These are phyloP conservation scores for Pyrenula aspistea DNA, from an alignment of 495 filamentous ascomycete genomes.

Conservation along the genomic window DNA sequence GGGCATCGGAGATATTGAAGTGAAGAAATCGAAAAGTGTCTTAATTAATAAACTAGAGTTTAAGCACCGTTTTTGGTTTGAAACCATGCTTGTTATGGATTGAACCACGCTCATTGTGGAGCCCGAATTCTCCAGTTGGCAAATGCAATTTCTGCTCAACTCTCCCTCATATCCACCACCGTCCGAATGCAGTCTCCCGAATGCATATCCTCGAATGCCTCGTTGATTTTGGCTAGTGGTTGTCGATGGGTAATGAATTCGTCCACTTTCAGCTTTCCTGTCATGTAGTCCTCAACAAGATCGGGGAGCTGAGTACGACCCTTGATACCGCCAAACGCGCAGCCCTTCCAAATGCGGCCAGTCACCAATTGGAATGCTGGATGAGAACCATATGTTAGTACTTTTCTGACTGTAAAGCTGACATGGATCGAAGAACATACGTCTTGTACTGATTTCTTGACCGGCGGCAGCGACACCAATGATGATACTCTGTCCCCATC, in stretches of 20 bases:
- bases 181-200: constrained; percentile 89
- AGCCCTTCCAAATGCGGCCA: constrained; percentile 93
- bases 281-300: constrained; percentile 83
- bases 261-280: constrained; percentile 88
- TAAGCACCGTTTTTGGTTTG: no score
- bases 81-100: no score
- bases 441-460: constrained; percentile 90
- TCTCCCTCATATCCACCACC: constrained; percentile 39
- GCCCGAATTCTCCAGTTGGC: neutral
- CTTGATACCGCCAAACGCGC: constrained; percentile 97
- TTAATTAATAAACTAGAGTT: no score
- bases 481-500: constrained; percentile 96
- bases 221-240: constrained; percentile 68
- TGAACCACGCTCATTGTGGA: no score
- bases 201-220: constrained; percentile 89
- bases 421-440: no score
- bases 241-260: constrained; percentile 99
- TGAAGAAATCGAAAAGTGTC: no score
- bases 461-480: constrained; percentile 97
- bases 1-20: no score
- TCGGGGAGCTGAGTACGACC: constrained; percentile 83
- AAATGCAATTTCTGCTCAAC: constrained; percentile 1
- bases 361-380: constrained; percentile 97
- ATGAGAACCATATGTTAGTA: neutral
- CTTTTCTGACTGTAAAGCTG: no score